phyloP scores from a whole-genome alignment of 208 protist species.

The Acanthamoeba rhysodes region DNA sequence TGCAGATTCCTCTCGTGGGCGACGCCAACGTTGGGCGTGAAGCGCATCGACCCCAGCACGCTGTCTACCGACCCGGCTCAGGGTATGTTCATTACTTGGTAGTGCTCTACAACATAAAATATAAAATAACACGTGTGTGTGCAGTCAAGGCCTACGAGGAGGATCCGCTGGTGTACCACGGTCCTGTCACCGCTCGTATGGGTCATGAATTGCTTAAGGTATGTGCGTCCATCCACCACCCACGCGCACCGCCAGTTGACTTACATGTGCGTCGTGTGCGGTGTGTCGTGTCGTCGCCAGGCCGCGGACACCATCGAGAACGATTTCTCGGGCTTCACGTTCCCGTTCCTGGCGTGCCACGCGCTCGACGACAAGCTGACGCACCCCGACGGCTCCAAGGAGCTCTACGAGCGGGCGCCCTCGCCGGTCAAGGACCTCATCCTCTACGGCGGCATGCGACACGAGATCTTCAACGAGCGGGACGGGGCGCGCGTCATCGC shows the following conservation, averaged over 20 bases:
- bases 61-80: background rate
- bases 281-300: background rate
- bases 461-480: constrained; percentile 61
- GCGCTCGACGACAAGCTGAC: constrained; percentile 37
- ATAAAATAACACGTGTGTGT: too few relatives aligned
- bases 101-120: too few relatives aligned
- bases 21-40: background rate
- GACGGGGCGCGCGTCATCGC: constrained; percentile 20
- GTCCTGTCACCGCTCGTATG: constrained; percentile 6
- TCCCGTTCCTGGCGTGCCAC: constrained; percentile 49
- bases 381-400: constrained; percentile 35
- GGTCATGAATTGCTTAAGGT: constrained; percentile 50
- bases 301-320: constrained; percentile 16
- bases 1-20: background rate
- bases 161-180: constrained; percentile 61
- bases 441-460: constrained; percentile 40
- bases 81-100: background rate
- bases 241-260: too few relatives aligned
- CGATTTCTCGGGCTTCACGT: background rate
- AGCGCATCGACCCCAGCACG: constrained; percentile 20
- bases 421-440: constrained; percentile 40
- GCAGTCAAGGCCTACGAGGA: constrained; percentile 52
- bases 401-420: constrained; percentile 46
- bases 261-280: background rate
- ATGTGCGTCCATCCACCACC: too few relatives aligned